phyloP scores from a whole-genome alignment of 139 green algal genomes.

The Astrephomene gubernaculifera region DNA sequence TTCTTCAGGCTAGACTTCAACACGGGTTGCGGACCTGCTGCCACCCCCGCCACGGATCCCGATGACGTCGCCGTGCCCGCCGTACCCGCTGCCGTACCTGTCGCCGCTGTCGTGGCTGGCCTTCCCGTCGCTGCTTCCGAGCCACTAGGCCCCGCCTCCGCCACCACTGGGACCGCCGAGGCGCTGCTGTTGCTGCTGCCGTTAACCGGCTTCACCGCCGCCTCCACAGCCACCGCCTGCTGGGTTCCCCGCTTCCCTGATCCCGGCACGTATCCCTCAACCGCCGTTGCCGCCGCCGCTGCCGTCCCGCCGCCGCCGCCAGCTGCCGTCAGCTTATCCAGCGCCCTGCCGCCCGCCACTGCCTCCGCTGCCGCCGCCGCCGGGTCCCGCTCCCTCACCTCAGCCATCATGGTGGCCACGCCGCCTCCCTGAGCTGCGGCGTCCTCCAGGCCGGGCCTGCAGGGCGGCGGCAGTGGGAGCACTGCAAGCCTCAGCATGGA shows the following conservation, averaged over 20 bases:
- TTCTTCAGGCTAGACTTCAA: conserved; percentile 16
- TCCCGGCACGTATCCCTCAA: conserved; percentile 42
- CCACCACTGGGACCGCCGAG: too few species aligned
- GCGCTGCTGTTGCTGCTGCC: too few species aligned
- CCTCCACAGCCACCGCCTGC: background rate
- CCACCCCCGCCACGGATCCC: background rate
- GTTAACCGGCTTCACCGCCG: too few species aligned
- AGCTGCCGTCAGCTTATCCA: conserved; percentile 13
- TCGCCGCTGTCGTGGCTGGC: too few species aligned
- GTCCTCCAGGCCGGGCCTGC: conserved; percentile 19
- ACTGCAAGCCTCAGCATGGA: too few species aligned
- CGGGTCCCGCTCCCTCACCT: conserved; percentile 29
- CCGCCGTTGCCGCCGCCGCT: background rate
- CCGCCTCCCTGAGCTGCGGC: conserved; percentile 42
- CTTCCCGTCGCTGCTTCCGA: too few species aligned
- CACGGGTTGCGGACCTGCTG: background rate
- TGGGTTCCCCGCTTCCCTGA: background rate
- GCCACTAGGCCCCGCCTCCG: too few species aligned
- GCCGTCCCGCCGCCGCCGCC: background rate
- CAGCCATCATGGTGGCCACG: conserved; percentile 47
- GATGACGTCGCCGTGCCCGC: too few species aligned
- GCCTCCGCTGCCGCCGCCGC: background rate
- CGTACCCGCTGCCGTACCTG: too few species aligned
- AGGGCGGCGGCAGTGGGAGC: too few species aligned
- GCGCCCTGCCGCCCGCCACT: conserved; percentile 11